Base-by-base conservation (phyloP, 176 grass and related monocot species). In the Lolium rigidum region DNA sequence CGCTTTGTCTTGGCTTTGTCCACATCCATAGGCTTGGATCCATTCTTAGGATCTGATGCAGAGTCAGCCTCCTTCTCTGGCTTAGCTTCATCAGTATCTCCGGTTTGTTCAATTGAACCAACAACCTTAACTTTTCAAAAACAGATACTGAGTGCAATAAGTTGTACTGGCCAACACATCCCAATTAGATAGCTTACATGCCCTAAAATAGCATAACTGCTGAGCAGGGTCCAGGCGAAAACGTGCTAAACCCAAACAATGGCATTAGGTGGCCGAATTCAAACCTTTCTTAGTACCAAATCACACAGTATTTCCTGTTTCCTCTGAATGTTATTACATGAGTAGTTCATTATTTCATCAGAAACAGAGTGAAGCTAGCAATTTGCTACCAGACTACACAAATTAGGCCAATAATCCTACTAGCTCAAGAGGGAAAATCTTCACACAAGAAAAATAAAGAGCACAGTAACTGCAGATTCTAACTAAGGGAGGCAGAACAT, bases 101-200 rank as follows among this genome's bases (percentile, higher is more conserved):
- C 94, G 9, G 14, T 80, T 93, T 93, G 92, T 70, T 99, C 92
- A 83, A 99, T 94, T 46, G 90, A 91, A 71, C 97, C 97, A 67
- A 99, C 94, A 83, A 90, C 92, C 97, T 99, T 76, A 82, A 85
- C 25, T 91, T 24, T 74, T 80, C 58, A 61, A 84, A 91, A 26
- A 44, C 15, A 77, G 24, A 63, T 35, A 77, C 13, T 49, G 41
- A 7, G 59, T 51, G 55, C 0, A 39, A n/a, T 76, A 65, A 88
- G 60, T 70, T 20, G 26, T 75, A 41, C 25, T 24, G 2, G 43
- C 9, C 18, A 84, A 79, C 70, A 68, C 6, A 20, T 52, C 35
- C 41, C 18, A 25, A 12, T 49, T 61, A 59, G 7, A 15, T 84
- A 80, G 15, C 39, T 60, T 18, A 83, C 18, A 54, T 35, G 13